Evolutionary conservation across 208 protist species (phyloP).

Genomic region (Leishmania amazonensis): DNA sequence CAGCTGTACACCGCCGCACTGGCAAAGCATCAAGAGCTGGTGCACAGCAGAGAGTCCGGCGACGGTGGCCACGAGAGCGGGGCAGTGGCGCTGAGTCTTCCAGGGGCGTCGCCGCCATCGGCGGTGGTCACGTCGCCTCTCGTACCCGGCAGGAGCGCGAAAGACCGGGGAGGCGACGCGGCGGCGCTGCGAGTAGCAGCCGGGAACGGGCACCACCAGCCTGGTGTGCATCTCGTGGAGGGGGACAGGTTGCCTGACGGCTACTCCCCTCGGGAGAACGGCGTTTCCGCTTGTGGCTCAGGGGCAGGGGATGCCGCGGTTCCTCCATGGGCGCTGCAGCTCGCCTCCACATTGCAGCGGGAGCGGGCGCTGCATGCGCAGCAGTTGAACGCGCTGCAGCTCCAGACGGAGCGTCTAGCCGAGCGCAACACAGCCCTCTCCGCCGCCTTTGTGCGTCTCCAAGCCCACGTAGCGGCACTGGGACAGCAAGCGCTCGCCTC

Average conservation of each 20-base stretch:
- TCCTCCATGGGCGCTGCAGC: conserved; percentile 54
- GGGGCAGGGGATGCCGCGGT: conserved; percentile 19
- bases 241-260: background rate
- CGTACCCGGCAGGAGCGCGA: background rate
- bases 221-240: background rate
- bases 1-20: conserved; percentile 14
- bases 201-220: background rate
- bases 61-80: background rate
- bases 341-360: conserved; percentile 49
- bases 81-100: background rate
- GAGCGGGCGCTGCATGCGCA: conserved; percentile 59
- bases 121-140: background rate
- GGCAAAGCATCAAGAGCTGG: conserved; percentile 6
- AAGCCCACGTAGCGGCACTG: conserved; percentile 32
- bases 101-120: conserved; percentile 8
- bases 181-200: background rate
- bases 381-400: conserved; percentile 72
- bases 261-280: conserved; percentile 1
- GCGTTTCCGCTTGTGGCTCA: background rate
- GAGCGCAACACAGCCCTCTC: conserved; percentile 51
- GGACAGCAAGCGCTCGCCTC: conserved; percentile 22
- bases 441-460: conserved; percentile 42
- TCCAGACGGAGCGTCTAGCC: conserved; percentile 64
- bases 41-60: conserved; percentile 7
- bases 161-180: background rate